Percentiles rank a stretch among this genome's conserved stretches.
These are phyloP conservation scores for Oryza officinalis DNA, from an alignment of 176 grass and related monocot genomes.

Conservation along the genomic window DNA sequence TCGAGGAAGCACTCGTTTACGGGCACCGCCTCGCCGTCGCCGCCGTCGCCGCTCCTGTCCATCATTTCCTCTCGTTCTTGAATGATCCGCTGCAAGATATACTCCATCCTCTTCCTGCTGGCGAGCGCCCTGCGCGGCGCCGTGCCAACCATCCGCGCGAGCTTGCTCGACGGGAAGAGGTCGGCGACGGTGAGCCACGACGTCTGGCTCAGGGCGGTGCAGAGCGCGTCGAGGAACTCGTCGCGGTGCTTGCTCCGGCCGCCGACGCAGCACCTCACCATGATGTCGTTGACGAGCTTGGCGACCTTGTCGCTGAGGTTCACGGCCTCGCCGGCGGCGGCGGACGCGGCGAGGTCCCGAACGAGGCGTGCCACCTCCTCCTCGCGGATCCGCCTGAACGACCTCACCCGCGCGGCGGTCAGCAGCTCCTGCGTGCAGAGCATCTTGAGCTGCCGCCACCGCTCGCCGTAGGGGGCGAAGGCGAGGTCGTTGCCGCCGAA, in stretches of 20 bases:
- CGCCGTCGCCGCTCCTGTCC: no score
- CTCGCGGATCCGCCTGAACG: constrained; percentile 28
- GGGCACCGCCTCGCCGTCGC: neutral
- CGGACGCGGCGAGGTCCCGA: neutral
- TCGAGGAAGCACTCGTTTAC: neutral
- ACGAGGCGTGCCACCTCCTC: constrained; percentile 18
- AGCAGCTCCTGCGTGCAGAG: constrained; percentile 20
- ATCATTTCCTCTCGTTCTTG: neutral
- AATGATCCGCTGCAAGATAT: constrained; percentile 5
- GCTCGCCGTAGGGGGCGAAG: neutral
- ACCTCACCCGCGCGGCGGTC: constrained; percentile 18
- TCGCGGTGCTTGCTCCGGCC: constrained; percentile 19
- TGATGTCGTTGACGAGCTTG: neutral
- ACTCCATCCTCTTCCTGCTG: neutral
- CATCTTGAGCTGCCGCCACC: neutral
- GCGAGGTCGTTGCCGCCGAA: neutral
- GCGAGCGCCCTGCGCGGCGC: constrained; percentile 6
- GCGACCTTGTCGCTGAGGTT: neutral
- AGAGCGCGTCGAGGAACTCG: constrained; percentile 10
- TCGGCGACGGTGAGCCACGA: neutral
- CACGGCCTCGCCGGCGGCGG: neutral
- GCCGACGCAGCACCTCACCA: constrained; percentile 19
- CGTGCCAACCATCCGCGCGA: constrained; percentile 12
- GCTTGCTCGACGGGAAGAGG: constrained; percentile 33
- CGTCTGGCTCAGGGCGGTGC: neutral